Base-by-base conservation (phyloP, 768 basidiomycete genomes). In the Mycena alexandri region DNA sequence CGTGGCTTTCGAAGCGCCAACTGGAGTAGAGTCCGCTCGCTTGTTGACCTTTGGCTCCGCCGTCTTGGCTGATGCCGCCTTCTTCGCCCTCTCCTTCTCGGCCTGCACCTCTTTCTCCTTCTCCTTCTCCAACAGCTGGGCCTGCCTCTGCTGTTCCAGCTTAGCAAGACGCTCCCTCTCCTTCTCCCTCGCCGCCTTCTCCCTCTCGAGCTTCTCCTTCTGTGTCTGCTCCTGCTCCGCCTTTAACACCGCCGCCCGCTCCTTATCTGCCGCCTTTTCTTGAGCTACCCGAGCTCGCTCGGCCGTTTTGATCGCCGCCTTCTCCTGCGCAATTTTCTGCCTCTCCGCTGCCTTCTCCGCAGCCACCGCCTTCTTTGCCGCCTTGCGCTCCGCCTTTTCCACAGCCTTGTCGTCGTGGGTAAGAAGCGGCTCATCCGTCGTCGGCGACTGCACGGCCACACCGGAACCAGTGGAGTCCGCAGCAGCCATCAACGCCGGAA, bases 291-390 rank as follows among this genome's bases (percentile, higher is more conserved):
- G 84, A 25, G 85, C 85, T 69, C 85, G 89, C 72, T 90, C 89
- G 19, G 80, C 84, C 4, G 84, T 84, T 70, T 80, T 87, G 17
- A 79, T 79, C 1, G 83, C 84, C 2, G 87, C 87, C 73, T 87
- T 91, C 74, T 89, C 89, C 72, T 88, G 84, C 1, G 85, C 86
- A 3, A 77, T 74, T 64, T 84, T 86, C 73, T 86, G 85, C 70
- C 89, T 80, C 73, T 91, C 90, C 2, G 85, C 83, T 0, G 88
- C 87, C 68, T 89, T 89, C 71, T 90, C 89, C 1, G 81, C 83
- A 5, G 88, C 88, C 6, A 84, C 87, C 13, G 84, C 87, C 71
- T 89, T 90, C 80, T 88, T 92, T 19, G 84, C 86, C 36, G 88
- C 88, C 70, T 88, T 90, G 50, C 86, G 86, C 47, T 88, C 86